Evolutionary conservation across 805 yeast species (phyloP), one percentile per base, ranked within the genome.

Genomic region (Metschnikowia amazonensis): DNA sequence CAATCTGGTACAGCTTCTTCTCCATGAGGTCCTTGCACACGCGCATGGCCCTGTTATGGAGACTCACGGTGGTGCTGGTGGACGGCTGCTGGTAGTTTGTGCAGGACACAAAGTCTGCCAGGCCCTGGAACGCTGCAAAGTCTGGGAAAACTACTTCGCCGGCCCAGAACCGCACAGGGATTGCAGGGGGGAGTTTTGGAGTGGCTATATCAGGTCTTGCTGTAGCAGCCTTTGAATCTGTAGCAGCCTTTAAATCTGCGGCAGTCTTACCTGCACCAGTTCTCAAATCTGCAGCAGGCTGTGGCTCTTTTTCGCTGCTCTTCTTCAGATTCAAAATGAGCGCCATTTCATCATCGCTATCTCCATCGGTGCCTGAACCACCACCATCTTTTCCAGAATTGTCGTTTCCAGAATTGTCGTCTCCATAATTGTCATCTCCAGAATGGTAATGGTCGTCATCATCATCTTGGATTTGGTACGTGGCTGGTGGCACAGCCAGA

Each of bases 81-180:
- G 50, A 45, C 13, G 64, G 64, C 16, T 33, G 38, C 36, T 48
- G 47, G 47, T 59, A 59, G 23, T 55, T 50, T 3, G 69, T 58
- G 44, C 73, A 64, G 17, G 75, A 57, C 43, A 69, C 67, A 37
- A 65, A 65, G n/a, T 66, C 67, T 0, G 65, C 66, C 16, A 59
- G 47, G 3, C 61, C 76, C 4, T 63, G 56, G 49, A 79, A 75
- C 18, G 67, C 62, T 1, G 77, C 72, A 44, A 77, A 69, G 16
- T 77, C 77, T 4, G 79, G 75, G 64, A 79, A 77, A 3, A 66
- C 60, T 1, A 79, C 63, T 16, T 59, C 63, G 1, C 85, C 84
- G 5, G 60, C 44, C 84, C 80, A 82, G 16, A 54, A 50, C 10
- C 17, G 33, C 8, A 23, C 33, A 20, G 56, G 53, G 45, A 50